phyloP scores from a whole-genome alignment of 257 asterid species.

The Salvia hispanica region DNA sequence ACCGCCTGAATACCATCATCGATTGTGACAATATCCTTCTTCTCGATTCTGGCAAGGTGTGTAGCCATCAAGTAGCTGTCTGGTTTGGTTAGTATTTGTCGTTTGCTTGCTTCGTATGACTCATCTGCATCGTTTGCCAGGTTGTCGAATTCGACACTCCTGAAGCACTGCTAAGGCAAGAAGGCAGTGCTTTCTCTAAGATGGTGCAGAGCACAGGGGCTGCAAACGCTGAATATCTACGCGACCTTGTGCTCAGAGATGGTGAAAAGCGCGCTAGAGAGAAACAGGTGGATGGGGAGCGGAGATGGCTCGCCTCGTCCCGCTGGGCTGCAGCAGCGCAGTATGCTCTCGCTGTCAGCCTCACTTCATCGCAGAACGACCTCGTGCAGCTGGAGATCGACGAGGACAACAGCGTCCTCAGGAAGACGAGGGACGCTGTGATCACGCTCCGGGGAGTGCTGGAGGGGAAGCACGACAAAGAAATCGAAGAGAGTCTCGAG shows the following conservation, averaged over 20 bases:
- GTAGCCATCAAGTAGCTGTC: conserved; percentile 13
- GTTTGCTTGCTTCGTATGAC: not conserved
- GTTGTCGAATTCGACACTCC: conserved; percentile 85
- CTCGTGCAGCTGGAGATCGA: conserved; percentile 65
- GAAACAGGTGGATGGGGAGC: conserved; percentile 65
- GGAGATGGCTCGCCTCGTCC: conserved; percentile 90
- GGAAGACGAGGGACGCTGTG: conserved; percentile 85
- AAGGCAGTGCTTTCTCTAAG: conserved; percentile 83
- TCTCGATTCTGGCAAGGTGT: conserved; percentile 89
- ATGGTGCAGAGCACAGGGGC: conserved; percentile 97
- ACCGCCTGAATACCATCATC: conserved; percentile 84
- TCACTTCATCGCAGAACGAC: conserved; percentile 83
- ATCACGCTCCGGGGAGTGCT: conserved; percentile 81
- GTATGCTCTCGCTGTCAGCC: conserved; percentile 80
- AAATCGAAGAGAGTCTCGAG: conserved; percentile 72
- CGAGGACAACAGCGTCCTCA: conserved; percentile 63
- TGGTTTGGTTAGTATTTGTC: too few species aligned
- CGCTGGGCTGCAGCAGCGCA: conserved; percentile 98
- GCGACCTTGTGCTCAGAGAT: conserved; percentile 60
- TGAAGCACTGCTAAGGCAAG: conserved; percentile 59
- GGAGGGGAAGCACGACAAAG: conserved; percentile 86
- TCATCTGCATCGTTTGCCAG: conserved; percentile 39
- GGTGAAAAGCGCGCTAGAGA: conserved; percentile 41
- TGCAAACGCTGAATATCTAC: conserved; percentile 88
- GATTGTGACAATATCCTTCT: conserved; percentile 84